Percentiles rank a stretch among this genome's conserved stretches.
Conservation (phyloP, 305 asterid genomes). For the Ilex paraguariensis region DNA sequence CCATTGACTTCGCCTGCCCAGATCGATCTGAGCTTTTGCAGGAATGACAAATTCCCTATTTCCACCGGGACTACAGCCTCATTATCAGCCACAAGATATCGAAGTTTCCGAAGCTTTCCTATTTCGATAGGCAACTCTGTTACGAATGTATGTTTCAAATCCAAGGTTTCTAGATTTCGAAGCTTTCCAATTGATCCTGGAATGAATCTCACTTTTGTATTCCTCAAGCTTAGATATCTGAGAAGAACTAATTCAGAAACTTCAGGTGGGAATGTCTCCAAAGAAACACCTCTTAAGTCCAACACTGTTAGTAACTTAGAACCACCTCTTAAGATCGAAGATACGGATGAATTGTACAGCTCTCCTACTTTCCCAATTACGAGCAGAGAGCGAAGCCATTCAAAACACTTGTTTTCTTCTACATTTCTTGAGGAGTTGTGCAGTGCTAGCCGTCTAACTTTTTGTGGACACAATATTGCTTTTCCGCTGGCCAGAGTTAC, state of each 20-base stretch:
- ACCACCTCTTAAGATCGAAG: too few relatives aligned
- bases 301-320: too few relatives aligned
- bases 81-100: not conserved
- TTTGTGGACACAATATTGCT: constrained; percentile 6
- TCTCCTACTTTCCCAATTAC: too few relatives aligned
- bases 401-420: not conserved
- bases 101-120: not conserved
- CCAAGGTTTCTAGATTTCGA: not conserved
- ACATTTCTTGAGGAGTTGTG: not conserved
- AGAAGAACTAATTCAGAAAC: not conserved
- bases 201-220: not conserved
- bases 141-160: too few relatives aligned
- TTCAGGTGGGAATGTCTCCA: too few relatives aligned
- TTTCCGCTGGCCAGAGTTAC: not conserved
- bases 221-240: not conserved
- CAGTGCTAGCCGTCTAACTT: constrained; percentile 21
- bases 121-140: too few relatives aligned
- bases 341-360: too few relatives aligned
- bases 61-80: constrained; percentile 20
- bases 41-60: constrained; percentile 13
- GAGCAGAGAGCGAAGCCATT: not conserved
- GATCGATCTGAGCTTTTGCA: too few relatives aligned
- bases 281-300: too few relatives aligned
- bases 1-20: too few relatives aligned
- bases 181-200: constrained; percentile 4